Percentiles rank a stretch among this genome's conserved stretches.
phyloP scores from a whole-genome alignment of 73 alveolate genomes.

The Paramecium octaurelia region DNA sequence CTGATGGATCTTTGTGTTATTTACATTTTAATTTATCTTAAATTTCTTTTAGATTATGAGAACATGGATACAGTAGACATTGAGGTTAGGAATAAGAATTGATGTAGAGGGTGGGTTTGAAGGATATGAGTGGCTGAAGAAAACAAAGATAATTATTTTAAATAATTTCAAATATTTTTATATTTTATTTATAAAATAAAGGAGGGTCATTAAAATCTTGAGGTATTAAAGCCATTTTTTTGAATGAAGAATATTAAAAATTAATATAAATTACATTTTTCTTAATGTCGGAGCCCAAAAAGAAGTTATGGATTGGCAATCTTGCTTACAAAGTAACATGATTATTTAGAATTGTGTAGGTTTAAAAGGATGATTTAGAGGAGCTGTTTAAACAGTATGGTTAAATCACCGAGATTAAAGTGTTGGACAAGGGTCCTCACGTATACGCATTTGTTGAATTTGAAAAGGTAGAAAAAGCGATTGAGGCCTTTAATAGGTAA shows the following conservation, averaged over 20 bases:
- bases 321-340: neutral
- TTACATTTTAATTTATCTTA: neutral
- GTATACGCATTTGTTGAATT: constrained; percentile 46
- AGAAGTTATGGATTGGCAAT: constrained; percentile 47
- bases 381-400: constrained; percentile 7
- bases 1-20: neutral
- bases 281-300: constrained; percentile 24
- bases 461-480: constrained; percentile 23
- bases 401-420: constrained; percentile 1
- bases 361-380: constrained; percentile 25
- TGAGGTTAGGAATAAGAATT: neutral
- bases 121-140: neutral
- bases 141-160: neutral
- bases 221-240: neutral
- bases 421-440: constrained; percentile 37
- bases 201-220: constrained; percentile 6
- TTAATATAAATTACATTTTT: neutral
- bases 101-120: neutral
- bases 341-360: neutral
- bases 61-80: neutral
- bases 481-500: constrained; percentile 12
- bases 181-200: neutral
- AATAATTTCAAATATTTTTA: neutral
- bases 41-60: neutral
- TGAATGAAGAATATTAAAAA: neutral